Percentiles rank a stretch among this genome's conserved stretches.
phyloP scores from a whole-genome alignment of 768 basidiomycete species.

The Collybia mongolica region DNA sequence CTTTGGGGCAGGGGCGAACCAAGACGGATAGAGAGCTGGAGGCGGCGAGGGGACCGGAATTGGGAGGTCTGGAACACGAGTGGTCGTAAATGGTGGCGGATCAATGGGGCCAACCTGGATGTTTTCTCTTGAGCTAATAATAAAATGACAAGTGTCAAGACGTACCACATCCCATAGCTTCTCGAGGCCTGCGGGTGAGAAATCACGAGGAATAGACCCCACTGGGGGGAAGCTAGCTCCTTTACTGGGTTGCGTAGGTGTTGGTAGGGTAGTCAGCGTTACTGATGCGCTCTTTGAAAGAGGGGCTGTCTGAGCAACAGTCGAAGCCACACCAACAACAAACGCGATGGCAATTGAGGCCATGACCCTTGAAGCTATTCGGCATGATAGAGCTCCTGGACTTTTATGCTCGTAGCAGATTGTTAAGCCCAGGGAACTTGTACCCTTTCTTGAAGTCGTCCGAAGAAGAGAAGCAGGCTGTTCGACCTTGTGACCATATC shows the following conservation, averaged over 20 bases:
- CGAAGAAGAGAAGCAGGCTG: too few species aligned
- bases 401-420: too few species aligned
- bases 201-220: slow-evolving; percentile 39
- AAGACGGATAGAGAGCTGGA: slow-evolving; percentile 43
- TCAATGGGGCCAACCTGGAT: slow-evolving; percentile 42
- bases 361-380: too few species aligned
- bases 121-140: background rate
- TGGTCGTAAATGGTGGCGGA: slow-evolving; percentile 46
- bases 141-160: background rate
- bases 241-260: background rate
- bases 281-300: too few species aligned
- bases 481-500: too few species aligned
- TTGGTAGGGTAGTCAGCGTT: too few species aligned
- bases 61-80: slow-evolving; percentile 33
- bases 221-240: slow-evolving; percentile 33
- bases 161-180: slow-evolving; percentile 38
- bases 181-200: slow-evolving; percentile 34
- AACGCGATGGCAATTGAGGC: too few species aligned
- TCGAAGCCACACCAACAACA: too few species aligned
- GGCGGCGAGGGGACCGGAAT: slow-evolving; percentile 41
- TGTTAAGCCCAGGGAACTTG: too few species aligned
- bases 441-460: too few species aligned
- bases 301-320: too few species aligned
- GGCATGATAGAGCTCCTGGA: too few species aligned
- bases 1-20: slow-evolving; percentile 42